Evolutionary conservation across 495 filamentous ascomycete species (phyloP), one percentile per base, ranked within the genome.

Genomic region (Ascobolus immersus): DNA sequence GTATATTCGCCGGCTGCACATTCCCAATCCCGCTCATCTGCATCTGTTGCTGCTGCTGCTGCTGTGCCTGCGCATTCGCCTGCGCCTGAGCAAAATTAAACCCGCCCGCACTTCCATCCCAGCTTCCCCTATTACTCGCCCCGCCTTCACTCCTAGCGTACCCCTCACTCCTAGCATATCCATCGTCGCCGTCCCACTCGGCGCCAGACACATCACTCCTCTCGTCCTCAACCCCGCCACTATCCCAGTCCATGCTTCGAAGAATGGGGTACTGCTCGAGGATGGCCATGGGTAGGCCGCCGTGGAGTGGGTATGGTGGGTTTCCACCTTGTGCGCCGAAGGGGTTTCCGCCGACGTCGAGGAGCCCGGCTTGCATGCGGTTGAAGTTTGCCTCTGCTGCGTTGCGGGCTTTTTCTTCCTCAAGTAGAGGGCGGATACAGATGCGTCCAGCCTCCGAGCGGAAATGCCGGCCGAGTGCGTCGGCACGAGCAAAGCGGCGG

Each of bases 381-480:
- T 17, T 31, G 12, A n/a, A 9, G 12, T 13, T 12, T 9, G n/a
- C 12, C 28, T 17, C 28, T 12, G 17, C 28, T 31, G 9, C 77
- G 61, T 46, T 92, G 80, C n/a, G n/a, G 17, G 69, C 58, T 13
- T 71, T 71, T 47, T 93, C 82, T 50, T 90, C 81, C 33, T 91
- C 89, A 6, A 94, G 61, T 2, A 96, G 59, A 3, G 86, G 80
- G 42, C 89, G 91, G 52, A 96, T 96, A 51, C 86, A 96, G 27
- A 91, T 76, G 4, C 86, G 67, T 7, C 86, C 86, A 2, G 86
- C 89, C 55, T 96, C 86, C 9, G 77, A 84, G 31, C 86, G 64
- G 64, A 96, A 96, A 52, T 96, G 86, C n/a, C 86, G 69, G 11
- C 86, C 86, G 2, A 96, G 59, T 2, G 89, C 86, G 53, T 96